These are phyloP conservation scores for Cynara cardunculus DNA, from an alignment of 129 eudicot species.

Conservation along the genomic window DNA sequence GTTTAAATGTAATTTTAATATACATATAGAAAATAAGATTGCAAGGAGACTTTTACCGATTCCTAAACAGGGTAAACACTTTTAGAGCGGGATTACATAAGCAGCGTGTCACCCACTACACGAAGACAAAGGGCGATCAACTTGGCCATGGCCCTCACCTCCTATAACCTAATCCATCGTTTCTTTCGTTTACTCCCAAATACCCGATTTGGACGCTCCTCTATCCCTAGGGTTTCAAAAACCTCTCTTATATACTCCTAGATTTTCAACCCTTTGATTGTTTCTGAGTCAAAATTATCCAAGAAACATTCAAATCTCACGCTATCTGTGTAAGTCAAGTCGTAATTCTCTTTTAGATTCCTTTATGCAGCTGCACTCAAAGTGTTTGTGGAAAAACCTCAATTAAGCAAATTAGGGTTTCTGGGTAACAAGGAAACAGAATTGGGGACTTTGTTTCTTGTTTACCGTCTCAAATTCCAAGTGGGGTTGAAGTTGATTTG, in stretches of 20 bases:
- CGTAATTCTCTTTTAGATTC: conserved; percentile 5
- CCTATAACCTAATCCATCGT: conserved; percentile 15
- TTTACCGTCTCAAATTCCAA: background rate
- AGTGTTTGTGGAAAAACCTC: background rate
- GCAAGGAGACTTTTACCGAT: too few species aligned
- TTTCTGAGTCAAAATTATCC: background rate
- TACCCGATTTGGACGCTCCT: conserved; percentile 6
- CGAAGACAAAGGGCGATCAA: background rate
- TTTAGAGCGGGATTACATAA: conserved; percentile 10
- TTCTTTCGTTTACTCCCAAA: conserved; percentile 11
- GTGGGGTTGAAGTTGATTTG: conserved; percentile 12
- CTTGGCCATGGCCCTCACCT: conserved; percentile 9
- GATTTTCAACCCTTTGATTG: conserved; percentile 21
- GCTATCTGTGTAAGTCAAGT: conserved; percentile 13
- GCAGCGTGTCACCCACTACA: conserved; percentile 4
- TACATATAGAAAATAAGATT: too few species aligned
- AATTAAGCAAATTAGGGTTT: background rate
- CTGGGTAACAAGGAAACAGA: background rate
- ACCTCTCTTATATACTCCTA: background rate
- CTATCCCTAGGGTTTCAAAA: background rate
- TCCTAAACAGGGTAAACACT: too few species aligned
- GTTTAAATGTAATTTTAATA: too few species aligned
- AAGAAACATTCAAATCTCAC: conserved; percentile 28
- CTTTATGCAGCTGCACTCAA: background rate
- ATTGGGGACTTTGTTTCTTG: background rate